Percentiles rank a stretch among this genome's conserved stretches.
These are phyloP conservation scores for Clonostachys rosea DNA, from an alignment of 2,329 filamentous ascomycete genomes.

Conservation along the genomic window DNA sequence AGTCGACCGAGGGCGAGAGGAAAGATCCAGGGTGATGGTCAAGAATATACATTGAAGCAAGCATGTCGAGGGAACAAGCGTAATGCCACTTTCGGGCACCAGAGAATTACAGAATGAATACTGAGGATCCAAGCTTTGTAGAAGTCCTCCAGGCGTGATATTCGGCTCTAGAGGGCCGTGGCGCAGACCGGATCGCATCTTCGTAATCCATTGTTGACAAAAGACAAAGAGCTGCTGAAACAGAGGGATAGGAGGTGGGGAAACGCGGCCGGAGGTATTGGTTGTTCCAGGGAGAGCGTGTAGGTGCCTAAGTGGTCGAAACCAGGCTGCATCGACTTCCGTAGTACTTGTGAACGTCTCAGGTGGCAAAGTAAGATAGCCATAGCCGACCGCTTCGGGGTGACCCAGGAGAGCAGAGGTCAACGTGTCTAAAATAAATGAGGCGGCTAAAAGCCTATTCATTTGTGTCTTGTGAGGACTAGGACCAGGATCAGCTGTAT, in stretches of 20 bases:
- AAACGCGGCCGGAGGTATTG: too few relatives aligned
- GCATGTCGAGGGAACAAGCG: conserved; percentile 25
- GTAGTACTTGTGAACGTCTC: conserved; percentile 9
- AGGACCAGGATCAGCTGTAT: not conserved
- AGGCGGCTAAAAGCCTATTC: conserved; percentile 37
- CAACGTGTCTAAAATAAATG: conserved; percentile 58
- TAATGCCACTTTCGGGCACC: conserved; percentile 24
- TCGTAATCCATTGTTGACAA: too few relatives aligned
- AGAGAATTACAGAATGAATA: conserved; percentile 32
- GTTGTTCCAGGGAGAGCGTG: too few relatives aligned
- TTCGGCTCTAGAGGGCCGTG: conserved; percentile 16
- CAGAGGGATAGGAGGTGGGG: too few relatives aligned
- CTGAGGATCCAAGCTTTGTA: conserved; percentile 20
- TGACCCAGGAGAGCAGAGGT: conserved; percentile 46
- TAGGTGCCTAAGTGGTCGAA: too few relatives aligned
- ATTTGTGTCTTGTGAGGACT: not conserved
- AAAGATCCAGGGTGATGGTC: conserved; percentile 24
- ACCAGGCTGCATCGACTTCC: not conserved
- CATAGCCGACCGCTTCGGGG: conserved; percentile 37
- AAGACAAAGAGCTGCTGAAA: too few relatives aligned
- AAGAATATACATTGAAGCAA: conserved; percentile 29
- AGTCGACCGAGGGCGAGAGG: conserved; percentile 22
- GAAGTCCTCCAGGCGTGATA: conserved; percentile 19
- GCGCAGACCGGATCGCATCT: too few relatives aligned
- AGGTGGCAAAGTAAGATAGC: conserved; percentile 13